Base-by-base conservation (phyloP, 139 green algal species). In the Nannochloris sp. region DNA sequence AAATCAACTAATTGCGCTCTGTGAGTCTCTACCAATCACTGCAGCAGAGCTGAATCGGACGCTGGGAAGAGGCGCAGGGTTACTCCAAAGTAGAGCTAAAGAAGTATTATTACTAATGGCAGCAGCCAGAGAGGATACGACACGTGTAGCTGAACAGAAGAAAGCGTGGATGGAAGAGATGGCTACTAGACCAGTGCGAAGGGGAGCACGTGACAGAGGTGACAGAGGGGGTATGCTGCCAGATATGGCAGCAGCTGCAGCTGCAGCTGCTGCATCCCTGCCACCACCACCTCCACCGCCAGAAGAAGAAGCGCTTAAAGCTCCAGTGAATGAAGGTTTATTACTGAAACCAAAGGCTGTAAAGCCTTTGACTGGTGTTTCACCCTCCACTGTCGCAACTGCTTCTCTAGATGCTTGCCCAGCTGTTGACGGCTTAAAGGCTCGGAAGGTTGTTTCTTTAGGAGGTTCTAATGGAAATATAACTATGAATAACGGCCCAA, bases 1-100 rank as follows among this genome's bases (percentile, higher is more conserved):
- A n/a, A 70, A 66, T 1, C 56, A 87, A 42, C 80, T 98, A 54
- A 31, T 90, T 6, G 70, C 65, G 36, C 67, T 98, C 32, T 81
- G 79, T 19, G 56, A 66, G 44, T 38, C 54, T 1, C 58, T 81
- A 54, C 86, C 85, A 1, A 29, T 23, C 37, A 78, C 35, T 15
- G 34, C 19, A 5, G 37, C 54, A 8, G 57, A 78, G 45, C 36
- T 85, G 48, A 54, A 32, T 5, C 24, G 38, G 23, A 8, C 66
- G 8, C 44, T 75, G 27, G 48, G 55, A 19, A 8, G 25, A 29
- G 44, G 34, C 34, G 53, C 65, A 36, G 46, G 29, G 32, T 48
- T 61, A 24, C 35, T 38, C 38, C 2, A 59, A 36, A 34, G 25
- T n/a, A 29, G 47, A 6, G 56, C 38, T 3, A 54, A 47, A 2